Evolutionary conservation across 2,329 filamentous ascomycete species (phyloP).

Genomic region (Microdochium paspali): DNA sequence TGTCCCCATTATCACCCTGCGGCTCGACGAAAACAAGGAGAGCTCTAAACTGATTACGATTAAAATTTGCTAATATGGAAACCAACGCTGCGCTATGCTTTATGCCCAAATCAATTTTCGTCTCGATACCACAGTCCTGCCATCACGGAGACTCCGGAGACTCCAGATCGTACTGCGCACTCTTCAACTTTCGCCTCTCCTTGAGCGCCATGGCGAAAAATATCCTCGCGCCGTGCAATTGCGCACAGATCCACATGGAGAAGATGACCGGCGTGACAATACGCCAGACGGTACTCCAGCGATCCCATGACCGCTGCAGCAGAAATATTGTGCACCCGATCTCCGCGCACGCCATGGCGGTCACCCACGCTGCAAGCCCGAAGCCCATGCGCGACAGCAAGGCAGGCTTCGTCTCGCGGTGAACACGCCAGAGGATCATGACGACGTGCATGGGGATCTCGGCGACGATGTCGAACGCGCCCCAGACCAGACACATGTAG

Average conservation of each 20-base stretch:
- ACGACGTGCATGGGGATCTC: conserved; percentile 1
- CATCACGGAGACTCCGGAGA: no score
- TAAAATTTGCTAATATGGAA: no score
- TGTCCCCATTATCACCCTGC: no score
- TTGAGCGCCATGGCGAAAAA: neutral
- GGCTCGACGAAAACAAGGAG: no score
- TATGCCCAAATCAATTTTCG: no score
- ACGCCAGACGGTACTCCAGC: neutral
- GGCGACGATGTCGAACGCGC: conserved; percentile 1
- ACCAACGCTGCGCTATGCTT: no score
- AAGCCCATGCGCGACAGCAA: neutral
- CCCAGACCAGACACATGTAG: conserved; percentile 2
- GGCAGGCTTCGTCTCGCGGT: neutral
- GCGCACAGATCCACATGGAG: neutral
- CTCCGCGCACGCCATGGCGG: neutral
- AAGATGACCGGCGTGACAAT: conserved; percentile 1
- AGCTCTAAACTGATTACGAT: no score
- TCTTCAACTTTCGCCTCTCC: neutral
- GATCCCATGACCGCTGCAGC: neutral
- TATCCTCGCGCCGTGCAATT: neutral
- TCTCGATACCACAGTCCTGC: no score
- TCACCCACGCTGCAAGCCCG: neutral
- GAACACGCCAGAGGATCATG: conserved; percentile 1
- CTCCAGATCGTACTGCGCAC: neutral
- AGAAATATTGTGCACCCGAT: neutral